Base-by-base conservation (phyloP, 495 filamentous ascomycete species). In the Xanthoparmelia taractica region DNA sequence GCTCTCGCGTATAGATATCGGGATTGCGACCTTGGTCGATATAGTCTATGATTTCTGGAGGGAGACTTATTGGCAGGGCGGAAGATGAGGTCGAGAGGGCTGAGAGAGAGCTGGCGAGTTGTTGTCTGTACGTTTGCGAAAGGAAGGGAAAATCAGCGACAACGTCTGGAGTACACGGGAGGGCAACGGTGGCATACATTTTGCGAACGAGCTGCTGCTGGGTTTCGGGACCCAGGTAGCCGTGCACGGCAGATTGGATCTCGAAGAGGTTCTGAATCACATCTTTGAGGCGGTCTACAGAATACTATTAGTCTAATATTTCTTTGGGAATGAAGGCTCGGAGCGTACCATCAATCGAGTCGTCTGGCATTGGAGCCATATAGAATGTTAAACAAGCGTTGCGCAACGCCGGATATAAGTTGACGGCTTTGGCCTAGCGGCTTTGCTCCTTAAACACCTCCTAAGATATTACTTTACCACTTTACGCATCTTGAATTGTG, bases 1-100 rank as follows among this genome's bases (percentile, higher is more conserved):
- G 96, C 77, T 97, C 92, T 43, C 94, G 83, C 59, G 93, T 97
- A 79, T 97, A 99, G 75, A 99, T 96, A 73, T 97, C 93, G 18
- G 94, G 94, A 77, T 99, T 99, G 52, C 94, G 88, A 17, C 91
- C 86, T 59, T 88, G 82, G 73, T 97, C 92, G 58, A 99, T 90
- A 77, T 99, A 99, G 64, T 88, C 81, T 70, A 97, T 88, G 15
- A 98, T 85, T 67, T 96, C 92, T n/a, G 87, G 85, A 4, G 94
- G 93, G 33, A 97, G 81, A 10, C 73, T 68, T 6, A 70, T 72
- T 18, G 70, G 70, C 25, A 82, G 79, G 61, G 76, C 75, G 54
- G 76, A 76, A 20, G 80, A 72, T 18, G 83, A 70, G 20, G 70
- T 63, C 69, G 73, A 74, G 58, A 80, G 76, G 38, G 72, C 73